Conservation (phyloP, 805 yeast genomes). For the Yamadazyma ubonensis region DNA sequence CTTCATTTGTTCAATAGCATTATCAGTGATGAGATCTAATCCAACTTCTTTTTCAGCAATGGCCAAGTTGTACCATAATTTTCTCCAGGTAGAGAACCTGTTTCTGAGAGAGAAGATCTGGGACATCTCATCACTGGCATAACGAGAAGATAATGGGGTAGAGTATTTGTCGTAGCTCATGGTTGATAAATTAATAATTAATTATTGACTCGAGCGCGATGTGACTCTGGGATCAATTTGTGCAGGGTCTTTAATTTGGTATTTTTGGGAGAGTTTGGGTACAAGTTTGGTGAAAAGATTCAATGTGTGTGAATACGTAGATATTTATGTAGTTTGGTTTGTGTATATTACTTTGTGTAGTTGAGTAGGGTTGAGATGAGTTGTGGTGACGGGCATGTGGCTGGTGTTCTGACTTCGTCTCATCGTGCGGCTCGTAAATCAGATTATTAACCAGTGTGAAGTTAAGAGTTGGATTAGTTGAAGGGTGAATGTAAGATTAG, state of each 20-base stretch:
- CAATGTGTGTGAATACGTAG: too few species aligned
- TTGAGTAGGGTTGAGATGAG: too few species aligned
- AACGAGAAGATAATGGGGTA: slow-evolving; percentile 93
- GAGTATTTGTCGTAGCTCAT: slow-evolving; percentile 67
- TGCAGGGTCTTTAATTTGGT: neutral
- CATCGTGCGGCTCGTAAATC: too few species aligned
- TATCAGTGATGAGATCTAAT: slow-evolving; percentile 77
- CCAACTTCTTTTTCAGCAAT: slow-evolving; percentile 94
- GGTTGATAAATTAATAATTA: slow-evolving; percentile 4
- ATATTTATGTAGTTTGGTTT: too few species aligned
- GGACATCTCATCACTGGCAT: slow-evolving; percentile 98
- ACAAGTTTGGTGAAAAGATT: neutral
- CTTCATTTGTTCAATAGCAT: slow-evolving; percentile 86
- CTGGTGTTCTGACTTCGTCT: too few species aligned
- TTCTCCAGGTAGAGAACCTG: slow-evolving; percentile 98
- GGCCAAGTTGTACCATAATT: slow-evolving; percentile 92
- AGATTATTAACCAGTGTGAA: too few species aligned
- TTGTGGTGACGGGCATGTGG: too few species aligned
- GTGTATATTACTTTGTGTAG: too few species aligned
- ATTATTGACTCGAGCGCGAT: slow-evolving; percentile 9
- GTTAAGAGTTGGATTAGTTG: too few species aligned
- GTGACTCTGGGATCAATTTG: slow-evolving; percentile 11
- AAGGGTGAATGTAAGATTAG: too few species aligned
- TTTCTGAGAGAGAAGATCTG: slow-evolving; percentile 86
- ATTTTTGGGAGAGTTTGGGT: too few species aligned